These are phyloP conservation scores for Kluyveromyces marxianus DNA, from an alignment of 1,139 yeast species.

Conservation along the genomic window DNA sequence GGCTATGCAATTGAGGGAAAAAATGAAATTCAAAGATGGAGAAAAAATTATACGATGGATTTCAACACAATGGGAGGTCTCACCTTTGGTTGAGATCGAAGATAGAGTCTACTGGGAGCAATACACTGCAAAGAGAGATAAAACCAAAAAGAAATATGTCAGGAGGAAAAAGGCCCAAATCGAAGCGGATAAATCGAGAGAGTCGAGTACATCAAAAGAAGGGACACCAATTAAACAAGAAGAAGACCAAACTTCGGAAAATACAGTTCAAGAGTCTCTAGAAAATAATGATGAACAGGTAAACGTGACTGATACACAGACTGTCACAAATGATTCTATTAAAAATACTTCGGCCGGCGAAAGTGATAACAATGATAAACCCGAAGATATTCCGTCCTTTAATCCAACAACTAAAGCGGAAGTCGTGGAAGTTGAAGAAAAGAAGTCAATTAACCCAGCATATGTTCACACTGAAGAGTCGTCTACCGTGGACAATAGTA, in stretches of 20 bases:
- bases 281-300: not conserved
- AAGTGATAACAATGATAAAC: not conserved
- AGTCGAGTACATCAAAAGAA: not conserved
- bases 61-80: conserved; percentile 24
- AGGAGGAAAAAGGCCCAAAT: conserved; percentile 30
- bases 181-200: conserved; percentile 16
- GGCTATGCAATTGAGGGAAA: conserved; percentile 58
- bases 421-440: too few species aligned
- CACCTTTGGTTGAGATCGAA: conserved; percentile 51
- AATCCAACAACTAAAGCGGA: too few species aligned
- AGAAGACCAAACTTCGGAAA: not conserved
- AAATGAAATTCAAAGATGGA: conserved; percentile 38
- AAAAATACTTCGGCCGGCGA: not conserved
- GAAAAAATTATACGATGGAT: conserved; percentile 21
- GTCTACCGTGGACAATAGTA: too few species aligned
- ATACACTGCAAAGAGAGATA: conserved; percentile 36
- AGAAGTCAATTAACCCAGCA: not conserved
- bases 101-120: conserved; percentile 34
- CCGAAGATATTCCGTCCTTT: too few species aligned
- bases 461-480: not conserved
- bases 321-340: not conserved
- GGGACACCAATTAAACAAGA: not conserved
- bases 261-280: not conserved
- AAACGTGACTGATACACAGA: not conserved
- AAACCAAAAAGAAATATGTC: conserved; percentile 32